These are phyloP conservation scores for Hyaloscypha hepaticicola DNA, from an alignment of 495 filamentous ascomycete genomes.

Conservation along the genomic window DNA sequence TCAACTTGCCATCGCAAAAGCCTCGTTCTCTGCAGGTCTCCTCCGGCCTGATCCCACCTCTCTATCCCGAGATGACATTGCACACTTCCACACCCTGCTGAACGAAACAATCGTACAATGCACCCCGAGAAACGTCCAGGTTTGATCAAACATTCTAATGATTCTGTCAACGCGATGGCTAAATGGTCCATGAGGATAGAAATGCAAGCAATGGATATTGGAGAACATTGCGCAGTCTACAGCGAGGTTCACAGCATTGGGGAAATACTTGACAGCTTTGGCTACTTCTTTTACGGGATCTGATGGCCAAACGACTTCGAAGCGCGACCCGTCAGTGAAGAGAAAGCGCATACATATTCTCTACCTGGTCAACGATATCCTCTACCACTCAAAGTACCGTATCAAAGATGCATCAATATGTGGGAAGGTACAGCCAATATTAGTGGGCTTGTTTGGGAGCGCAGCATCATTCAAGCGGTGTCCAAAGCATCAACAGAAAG, in stretches of 20 bases:
- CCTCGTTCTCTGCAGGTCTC: conserved; percentile 72
- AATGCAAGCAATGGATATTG: conserved; percentile 84
- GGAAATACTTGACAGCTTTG: conserved; percentile 74
- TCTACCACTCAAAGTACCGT: conserved; percentile 75
- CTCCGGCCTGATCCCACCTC: conserved; percentile 73
- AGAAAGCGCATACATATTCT: conserved; percentile 74
- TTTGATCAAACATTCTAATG: conserved; percentile 70
- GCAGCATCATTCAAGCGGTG: conserved; percentile 62
- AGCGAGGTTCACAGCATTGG: conserved; percentile 62
- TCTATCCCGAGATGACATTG: conserved; percentile 69
- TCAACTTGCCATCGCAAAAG: conserved; percentile 78
- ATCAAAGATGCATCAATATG: conserved; percentile 54
- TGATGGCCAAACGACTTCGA: conserved; percentile 21
- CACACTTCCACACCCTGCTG: conserved; percentile 65
- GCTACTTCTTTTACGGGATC: conserved; percentile 53
- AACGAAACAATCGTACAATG: conserved; percentile 69
- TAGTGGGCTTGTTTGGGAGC: conserved; percentile 60
- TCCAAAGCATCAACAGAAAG: conserved; percentile 64
- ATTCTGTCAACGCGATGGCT: conserved; percentile 52
- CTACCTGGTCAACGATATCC: conserved; percentile 78
- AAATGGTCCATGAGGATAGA: conserved; percentile 59
- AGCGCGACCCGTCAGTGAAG: conserved; percentile 55
- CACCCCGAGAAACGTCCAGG: conserved; percentile 87
- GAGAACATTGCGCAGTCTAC: conserved; percentile 67
- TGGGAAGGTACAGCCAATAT: conserved; percentile 56